These are phyloP conservation scores for Pyricularia sp. DNA, from an alignment of 2,329 filamentous ascomycete genomes.

Conservation along the genomic window DNA sequence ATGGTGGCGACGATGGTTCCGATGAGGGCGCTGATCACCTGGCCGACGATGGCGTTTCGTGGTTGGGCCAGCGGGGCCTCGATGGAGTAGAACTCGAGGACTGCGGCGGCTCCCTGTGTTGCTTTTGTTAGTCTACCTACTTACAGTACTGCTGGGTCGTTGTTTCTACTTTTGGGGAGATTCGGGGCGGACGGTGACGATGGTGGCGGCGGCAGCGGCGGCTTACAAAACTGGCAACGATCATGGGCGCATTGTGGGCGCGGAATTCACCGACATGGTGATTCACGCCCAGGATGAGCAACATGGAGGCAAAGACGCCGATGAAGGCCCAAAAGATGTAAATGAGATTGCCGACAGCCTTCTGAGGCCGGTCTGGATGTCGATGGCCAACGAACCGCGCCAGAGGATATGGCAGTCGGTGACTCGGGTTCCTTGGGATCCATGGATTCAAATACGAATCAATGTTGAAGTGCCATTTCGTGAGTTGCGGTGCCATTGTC, in stretches of 20 bases:
- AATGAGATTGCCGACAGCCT: conserved; percentile 45
- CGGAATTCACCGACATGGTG: conserved; percentile 44
- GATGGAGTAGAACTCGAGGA: conserved; percentile 66
- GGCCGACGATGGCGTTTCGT: conserved; percentile 59
- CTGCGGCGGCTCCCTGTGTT: conserved; percentile 60
- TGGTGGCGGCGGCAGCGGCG: neutral
- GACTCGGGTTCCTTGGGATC: conserved; percentile 56
- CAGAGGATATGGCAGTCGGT: conserved; percentile 53
- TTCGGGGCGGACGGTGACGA: neutral
- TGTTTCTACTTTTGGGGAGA: neutral
- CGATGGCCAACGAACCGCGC: conserved; percentile 62
- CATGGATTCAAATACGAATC: conserved; percentile 67
- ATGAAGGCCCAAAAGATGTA: conserved; percentile 54
- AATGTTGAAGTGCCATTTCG: conserved; percentile 57
- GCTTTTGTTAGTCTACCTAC: too few relatives aligned
- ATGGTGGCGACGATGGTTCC: conserved; percentile 57
- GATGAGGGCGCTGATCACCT: conserved; percentile 50
- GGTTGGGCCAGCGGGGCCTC: conserved; percentile 66
- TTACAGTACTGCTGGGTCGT: neutral
- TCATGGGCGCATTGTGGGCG: conserved; percentile 42
- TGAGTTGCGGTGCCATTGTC: neutral
- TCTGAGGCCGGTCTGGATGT: conserved; percentile 15
- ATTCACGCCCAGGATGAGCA: conserved; percentile 48
- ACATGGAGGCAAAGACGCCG: conserved; percentile 53
- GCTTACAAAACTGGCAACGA: conserved; percentile 64